Evolutionary conservation across 176 grass and related monocot species (phyloP), one percentile per base, ranked within the genome.

Genomic region (Pontederia crassipes): DNA sequence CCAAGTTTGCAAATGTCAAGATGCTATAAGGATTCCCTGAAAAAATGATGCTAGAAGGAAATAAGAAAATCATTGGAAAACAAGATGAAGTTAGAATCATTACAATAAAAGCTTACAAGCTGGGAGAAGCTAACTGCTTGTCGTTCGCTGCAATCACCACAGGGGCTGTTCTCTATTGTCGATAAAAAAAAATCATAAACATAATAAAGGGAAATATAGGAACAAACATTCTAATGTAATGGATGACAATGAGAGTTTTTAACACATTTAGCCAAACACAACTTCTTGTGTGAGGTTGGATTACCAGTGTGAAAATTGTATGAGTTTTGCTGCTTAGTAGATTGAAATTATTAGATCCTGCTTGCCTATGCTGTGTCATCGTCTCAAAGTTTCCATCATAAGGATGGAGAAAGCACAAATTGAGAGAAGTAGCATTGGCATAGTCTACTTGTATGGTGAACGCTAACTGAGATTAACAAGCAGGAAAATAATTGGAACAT

Each of bases 251-350:
- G 45, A 18, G 49, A 64, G 2, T n/a, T 49, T 49, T 4, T 46
- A 49, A 49, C 61, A 11, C 45, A 64, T 24, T 12, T 8, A 64
- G n/a, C n/a, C n/a, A 76, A 45, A 26, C 18, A 10, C 29, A 68
- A 70, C n/a, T 66, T 40, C 11, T 27, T 35, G 10, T 58, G 8
- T 62, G 29, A 9, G 27, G 27, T 17, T 10, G 12, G 65, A 73
- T 48, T 92, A 98, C 94, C 94, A 98, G 72, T 66, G 94, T 98
- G 75, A 98, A 98, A 81, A 98, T 98, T 72, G 94, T 92, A 77
- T 98, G n/a, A n/a, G n/a, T n/a, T n/a, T n/a, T n/a, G n/a, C n/a
- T n/a, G n/a, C n/a, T n/a, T n/a, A n/a, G n/a, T n/a, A n/a, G n/a
- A n/a, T n/a, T n/a, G n/a, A n/a, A n/a, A n/a, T n/a, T n/a, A n/a